These are phyloP conservation scores for Isoetes engelmannii DNA, from an alignment of 83 land plant species.

Conservation along the genomic window DNA sequence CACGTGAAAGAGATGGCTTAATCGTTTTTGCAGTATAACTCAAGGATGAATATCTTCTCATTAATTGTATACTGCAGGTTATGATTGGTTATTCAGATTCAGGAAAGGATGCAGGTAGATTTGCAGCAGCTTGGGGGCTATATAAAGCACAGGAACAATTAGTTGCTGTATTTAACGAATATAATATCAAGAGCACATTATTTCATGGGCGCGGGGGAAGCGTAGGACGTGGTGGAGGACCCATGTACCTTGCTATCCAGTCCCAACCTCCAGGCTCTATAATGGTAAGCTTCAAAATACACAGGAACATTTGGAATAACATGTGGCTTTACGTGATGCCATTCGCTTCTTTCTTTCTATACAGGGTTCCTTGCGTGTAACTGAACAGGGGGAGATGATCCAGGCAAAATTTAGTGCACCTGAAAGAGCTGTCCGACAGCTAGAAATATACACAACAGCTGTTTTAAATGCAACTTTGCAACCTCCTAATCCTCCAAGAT, in stretches of 20 bases:
- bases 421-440: not conserved
- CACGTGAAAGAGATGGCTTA: no score
- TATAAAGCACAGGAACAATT: slow-evolving; percentile 94
- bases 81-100: slow-evolving; percentile 99
- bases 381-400: slow-evolving; percentile 10
- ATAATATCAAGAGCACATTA: slow-evolving; percentile 74
- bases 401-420: not conserved
- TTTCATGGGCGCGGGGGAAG: slow-evolving; percentile 98
- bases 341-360: not conserved
- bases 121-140: slow-evolving; percentile 95
- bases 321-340: not conserved
- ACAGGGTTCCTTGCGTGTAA: slow-evolving; percentile 15
- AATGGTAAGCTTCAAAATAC: slow-evolving; percentile 13
- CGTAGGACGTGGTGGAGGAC: slow-evolving; percentile 95
- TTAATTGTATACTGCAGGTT: slow-evolving; percentile 38
- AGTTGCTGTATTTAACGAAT: slow-evolving; percentile 74
- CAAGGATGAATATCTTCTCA: not conserved
- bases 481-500: slow-evolving; percentile 3
- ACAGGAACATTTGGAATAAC: not conserved
- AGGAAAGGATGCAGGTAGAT: slow-evolving; percentile 93
- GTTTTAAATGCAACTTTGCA: not conserved
- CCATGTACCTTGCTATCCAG: slow-evolving; percentile 88
- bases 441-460: not conserved
- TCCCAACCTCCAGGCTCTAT: slow-evolving; percentile 97
- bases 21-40: no score